Evolutionary conservation across 139 green algal species (phyloP).

Genomic region (Chlamydomonas schloesseri): DNA sequence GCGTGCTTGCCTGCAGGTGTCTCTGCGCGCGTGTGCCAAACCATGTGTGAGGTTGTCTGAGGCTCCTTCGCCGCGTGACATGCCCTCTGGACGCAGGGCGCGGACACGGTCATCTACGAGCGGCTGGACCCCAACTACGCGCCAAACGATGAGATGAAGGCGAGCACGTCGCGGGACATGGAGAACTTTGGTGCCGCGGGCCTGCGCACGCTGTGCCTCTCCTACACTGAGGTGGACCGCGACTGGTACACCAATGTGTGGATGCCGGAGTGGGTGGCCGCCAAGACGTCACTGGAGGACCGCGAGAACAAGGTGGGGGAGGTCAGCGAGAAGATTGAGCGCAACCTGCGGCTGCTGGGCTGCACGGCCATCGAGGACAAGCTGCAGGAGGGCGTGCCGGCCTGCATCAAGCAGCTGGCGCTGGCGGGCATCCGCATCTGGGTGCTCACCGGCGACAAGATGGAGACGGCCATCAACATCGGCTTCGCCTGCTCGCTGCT

Average conservation of each 20-base stretch:
- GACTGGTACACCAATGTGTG: conserved; percentile 64
- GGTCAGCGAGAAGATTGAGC: conserved; percentile 76
- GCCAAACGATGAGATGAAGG: conserved; percentile 65
- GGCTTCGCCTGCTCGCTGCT: conserved; percentile 91
- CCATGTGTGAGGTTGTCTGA: too few relatives aligned
- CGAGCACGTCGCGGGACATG: conserved; percentile 68
- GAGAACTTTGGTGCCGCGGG: conserved; percentile 86
- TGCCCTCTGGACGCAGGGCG: conserved; percentile 64
- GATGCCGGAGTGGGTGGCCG: conserved; percentile 44
- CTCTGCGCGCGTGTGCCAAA: too few relatives aligned
- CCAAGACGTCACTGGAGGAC: conserved; percentile 56
- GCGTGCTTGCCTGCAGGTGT: too few relatives aligned
- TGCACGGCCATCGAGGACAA: conserved; percentile 99
- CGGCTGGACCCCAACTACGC: conserved; percentile 59
- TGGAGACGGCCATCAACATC: conserved; percentile 96
- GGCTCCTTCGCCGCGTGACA: too few relatives aligned
- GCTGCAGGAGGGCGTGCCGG: conserved; percentile 95
- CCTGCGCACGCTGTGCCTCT: conserved; percentile 89
- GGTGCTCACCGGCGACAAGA: conserved; percentile 91
- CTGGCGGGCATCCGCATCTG: conserved; percentile 92
- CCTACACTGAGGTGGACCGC: conserved; percentile 67
- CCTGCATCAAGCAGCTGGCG: conserved; percentile 89
- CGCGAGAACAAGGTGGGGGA: conserved; percentile 68
- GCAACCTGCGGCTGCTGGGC: conserved; percentile 89
- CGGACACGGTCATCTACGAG: conserved; percentile 88